These are phyloP conservation scores for Phytopythium aichiense DNA, from an alignment of 352 stramenopile species.

Conservation along the genomic window DNA sequence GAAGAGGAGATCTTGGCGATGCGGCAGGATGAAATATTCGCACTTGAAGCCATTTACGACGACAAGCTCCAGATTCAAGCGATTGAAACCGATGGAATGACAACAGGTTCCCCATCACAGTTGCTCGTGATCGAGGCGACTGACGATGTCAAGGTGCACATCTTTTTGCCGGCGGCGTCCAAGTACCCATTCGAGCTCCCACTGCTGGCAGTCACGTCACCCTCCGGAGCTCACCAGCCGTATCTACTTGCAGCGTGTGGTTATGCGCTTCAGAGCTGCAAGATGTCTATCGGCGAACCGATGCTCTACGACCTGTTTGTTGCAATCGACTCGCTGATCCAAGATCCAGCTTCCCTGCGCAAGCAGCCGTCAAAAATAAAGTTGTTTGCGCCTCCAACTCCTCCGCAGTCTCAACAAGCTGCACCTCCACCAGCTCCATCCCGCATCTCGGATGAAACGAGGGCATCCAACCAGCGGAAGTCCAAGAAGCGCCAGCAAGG, in stretches of 20 bases:
- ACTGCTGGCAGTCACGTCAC: conserved; percentile 43
- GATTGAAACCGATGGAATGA: conserved; percentile 13
- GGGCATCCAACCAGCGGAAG: conserved; percentile 13
- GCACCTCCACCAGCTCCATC: conserved; percentile 7
- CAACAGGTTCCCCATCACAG: conserved; percentile 12
- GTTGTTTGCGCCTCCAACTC: conserved; percentile 21
- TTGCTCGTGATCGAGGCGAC: conserved; percentile 44
- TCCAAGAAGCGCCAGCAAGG: conserved; percentile 15
- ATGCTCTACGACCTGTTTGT: conserved; percentile 83
- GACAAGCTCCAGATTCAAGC: conserved; percentile 42
- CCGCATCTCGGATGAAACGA: not conserved
- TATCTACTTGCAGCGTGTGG: conserved; percentile 47
- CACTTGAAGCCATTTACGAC: conserved; percentile 81
- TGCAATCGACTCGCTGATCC: conserved; percentile 51
- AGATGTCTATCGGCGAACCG: conserved; percentile 55
- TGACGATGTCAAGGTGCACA: conserved; percentile 43
- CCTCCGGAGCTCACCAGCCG: conserved; percentile 27
- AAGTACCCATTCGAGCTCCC: conserved; percentile 78
- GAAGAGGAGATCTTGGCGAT: conserved; percentile 42
- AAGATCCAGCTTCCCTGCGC: conserved; percentile 21
- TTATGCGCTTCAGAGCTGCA: conserved; percentile 44
- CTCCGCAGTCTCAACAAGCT: conserved; percentile 9
- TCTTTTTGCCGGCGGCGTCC: conserved; percentile 43
- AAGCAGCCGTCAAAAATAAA: conserved; percentile 29
- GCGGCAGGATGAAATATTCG: conserved; percentile 75